A percentile compares a stretch with the other conserved stretches of the same genome.
Evolutionary conservation across 179 eudicot genomes (phyloP).

Genomic region (Beta macrorhiza): DNA sequence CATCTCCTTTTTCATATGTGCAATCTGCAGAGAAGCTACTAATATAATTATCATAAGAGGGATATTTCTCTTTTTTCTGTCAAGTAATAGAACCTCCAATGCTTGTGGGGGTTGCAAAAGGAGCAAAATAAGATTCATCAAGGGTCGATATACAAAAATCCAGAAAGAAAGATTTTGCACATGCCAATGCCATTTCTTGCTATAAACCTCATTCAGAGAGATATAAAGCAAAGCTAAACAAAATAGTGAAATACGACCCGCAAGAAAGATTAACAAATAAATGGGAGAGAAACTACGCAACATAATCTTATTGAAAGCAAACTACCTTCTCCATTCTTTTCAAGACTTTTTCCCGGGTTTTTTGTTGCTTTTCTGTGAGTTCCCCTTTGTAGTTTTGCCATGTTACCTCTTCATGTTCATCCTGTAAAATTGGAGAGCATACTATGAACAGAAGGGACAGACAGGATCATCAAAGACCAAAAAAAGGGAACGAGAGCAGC

Average conservation of each 20-base stretch:
- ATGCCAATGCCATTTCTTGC: neutral
- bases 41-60: conserved; percentile 2
- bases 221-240: neutral
- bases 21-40: conserved; percentile 50
- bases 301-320: conserved; percentile 5
- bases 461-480: neutral
- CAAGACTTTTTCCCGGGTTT: conserved; percentile 88
- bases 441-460: conserved; percentile 14
- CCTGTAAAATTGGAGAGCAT: conserved; percentile 42
- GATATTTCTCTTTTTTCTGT: neutral
- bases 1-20: conserved; percentile 97
- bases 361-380: conserved; percentile 97
- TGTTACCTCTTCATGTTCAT: conserved; percentile 81
- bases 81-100: conserved; percentile 1
- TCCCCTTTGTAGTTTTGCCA: conserved; percentile 98
- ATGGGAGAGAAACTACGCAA: neutral
- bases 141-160: neutral
- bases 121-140: neutral
- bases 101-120: neutral
- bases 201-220: conserved; percentile 6
- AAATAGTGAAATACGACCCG: neutral
- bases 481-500: conserved; percentile 1
- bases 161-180: neutral
- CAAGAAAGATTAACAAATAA: neutral
- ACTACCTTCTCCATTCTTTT: conserved; percentile 93